Percentiles rank a stretch among this genome's conserved stretches.
Conservation (phyloP, 2,329 filamentous ascomycete species). For the Beauveria bassiana region DNA sequence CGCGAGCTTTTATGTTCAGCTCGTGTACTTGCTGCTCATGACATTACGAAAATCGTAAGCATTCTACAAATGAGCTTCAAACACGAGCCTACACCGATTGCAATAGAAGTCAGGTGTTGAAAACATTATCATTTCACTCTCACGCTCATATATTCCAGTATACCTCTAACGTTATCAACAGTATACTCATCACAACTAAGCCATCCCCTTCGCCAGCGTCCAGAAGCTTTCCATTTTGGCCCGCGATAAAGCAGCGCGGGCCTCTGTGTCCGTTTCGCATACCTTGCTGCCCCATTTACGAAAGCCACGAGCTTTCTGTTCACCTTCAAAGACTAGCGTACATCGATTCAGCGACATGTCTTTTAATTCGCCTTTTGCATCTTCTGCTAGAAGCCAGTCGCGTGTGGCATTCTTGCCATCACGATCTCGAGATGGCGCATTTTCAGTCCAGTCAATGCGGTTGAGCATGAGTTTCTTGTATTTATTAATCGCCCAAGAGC, state of each 20-base stretch:
- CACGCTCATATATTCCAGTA: no score
- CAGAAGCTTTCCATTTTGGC: slow-evolving; percentile 95
- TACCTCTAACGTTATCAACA: neutral
- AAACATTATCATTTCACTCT: neutral
- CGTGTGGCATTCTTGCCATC: slow-evolving; percentile 54
- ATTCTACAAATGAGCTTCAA: neutral
- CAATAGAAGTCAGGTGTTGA: no score
- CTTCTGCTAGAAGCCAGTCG: slow-evolving; percentile 72
- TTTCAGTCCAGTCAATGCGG: slow-evolving; percentile 93
- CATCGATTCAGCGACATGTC: slow-evolving; percentile 80
- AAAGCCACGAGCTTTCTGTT: slow-evolving; percentile 72
- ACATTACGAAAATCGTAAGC: no score
- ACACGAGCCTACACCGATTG: neutral
- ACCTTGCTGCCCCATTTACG: slow-evolving; percentile 82
- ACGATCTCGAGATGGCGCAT: slow-evolving; percentile 58
- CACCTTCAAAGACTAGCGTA: slow-evolving; percentile 81
- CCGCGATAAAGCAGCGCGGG: slow-evolving; percentile 68
- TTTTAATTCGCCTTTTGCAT: slow-evolving; percentile 69
- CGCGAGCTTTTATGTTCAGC: no score
- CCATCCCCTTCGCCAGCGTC: slow-evolving; percentile 68
- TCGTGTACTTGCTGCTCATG: no score
- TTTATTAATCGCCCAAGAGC: slow-evolving; percentile 69
- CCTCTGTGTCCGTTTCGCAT: slow-evolving; percentile 89
- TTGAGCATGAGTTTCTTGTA: slow-evolving; percentile 93
- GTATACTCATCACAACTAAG: neutral